phyloP scores from a whole-genome alignment of 768 basidiomycete genomes.

The button mushroom (Agaricus bisporus) region DNA sequence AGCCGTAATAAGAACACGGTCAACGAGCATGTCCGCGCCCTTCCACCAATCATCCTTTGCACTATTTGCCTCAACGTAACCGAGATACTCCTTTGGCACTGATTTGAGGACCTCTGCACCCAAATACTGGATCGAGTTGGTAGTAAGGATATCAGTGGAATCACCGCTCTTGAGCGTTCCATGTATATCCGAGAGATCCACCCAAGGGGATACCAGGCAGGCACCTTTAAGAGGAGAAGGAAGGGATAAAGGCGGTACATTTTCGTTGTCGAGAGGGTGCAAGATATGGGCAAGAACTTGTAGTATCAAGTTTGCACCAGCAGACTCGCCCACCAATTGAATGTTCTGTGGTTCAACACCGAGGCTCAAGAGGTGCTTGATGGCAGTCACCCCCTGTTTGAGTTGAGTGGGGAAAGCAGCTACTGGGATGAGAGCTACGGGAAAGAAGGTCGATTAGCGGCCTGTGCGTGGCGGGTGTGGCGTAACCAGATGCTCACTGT shows the following conservation, averaged over 20 bases:
- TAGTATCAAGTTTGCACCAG: conserved; percentile 26
- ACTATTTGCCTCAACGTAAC: conserved; percentile 24
- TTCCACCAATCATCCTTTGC: conserved; percentile 29
- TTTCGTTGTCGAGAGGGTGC: conserved; percentile 18
- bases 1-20: conserved; percentile 29
- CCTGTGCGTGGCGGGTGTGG: background rate
- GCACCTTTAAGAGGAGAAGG: conserved; percentile 18
- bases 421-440: conserved; percentile 20
- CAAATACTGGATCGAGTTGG: conserved; percentile 11
- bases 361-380: conserved; percentile 22
- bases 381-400: conserved; percentile 20
- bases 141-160: conserved; percentile 19
- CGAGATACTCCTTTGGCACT: conserved; percentile 17
- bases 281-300: conserved; percentile 27
- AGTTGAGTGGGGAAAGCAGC: conserved; percentile 24
- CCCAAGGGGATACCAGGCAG: conserved; percentile 28
- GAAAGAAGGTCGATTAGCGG: background rate
- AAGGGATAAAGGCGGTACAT: conserved; percentile 17
- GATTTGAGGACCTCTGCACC: conserved; percentile 12
- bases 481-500: conserved; percentile 11
- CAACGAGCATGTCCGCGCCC: conserved; percentile 23
- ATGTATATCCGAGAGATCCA: conserved; percentile 16
- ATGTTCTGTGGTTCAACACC: conserved; percentile 27
- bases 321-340: conserved; percentile 28
- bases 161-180: conserved; percentile 19